A percentile compares a stretch with the other conserved stretches of the same genome.
These are phyloP conservation scores for Priceomyces medius DNA, from an alignment of 805 yeast species.

Conservation along the genomic window DNA sequence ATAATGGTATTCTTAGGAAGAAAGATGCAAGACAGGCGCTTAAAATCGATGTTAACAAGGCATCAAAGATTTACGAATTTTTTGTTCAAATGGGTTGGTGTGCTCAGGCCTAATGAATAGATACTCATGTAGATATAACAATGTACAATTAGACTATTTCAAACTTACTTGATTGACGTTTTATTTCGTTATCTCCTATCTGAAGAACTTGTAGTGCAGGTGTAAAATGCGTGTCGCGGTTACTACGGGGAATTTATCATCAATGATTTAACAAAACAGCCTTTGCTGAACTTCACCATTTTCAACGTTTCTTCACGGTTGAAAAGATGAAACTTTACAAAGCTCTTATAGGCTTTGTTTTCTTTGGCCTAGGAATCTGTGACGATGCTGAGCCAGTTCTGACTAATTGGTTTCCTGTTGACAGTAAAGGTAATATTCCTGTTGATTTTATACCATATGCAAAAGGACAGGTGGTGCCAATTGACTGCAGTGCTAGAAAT, in stretches of 20 bases:
- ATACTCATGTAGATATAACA: background rate
- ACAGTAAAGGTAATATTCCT: slow-evolving; percentile 38
- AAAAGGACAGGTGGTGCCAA: slow-evolving; percentile 41
- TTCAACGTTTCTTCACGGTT: background rate
- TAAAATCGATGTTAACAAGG: slow-evolving; percentile 83
- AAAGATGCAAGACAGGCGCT: slow-evolving; percentile 81
- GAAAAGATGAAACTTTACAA: background rate
- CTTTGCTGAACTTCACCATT: too few relatives aligned
- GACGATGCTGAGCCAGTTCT: slow-evolving; percentile 1
- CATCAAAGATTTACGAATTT: slow-evolving; percentile 86
- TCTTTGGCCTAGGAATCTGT: background rate
- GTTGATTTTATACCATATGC: slow-evolving; percentile 33
- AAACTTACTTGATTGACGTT: too few relatives aligned
- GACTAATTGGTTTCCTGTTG: slow-evolving; percentile 28
- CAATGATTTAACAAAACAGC: too few relatives aligned
- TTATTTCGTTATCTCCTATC: too few relatives aligned
- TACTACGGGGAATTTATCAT: too few relatives aligned
- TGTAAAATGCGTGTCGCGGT: too few relatives aligned
- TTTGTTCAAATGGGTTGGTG: slow-evolving; percentile 93
- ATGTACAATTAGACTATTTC: background rate
- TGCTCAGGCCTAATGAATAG: slow-evolving; percentile 31
- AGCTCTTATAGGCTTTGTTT: background rate
- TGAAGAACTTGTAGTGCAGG: too few relatives aligned
- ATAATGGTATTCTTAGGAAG: slow-evolving; percentile 81
- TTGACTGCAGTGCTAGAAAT: slow-evolving; percentile 65